These are phyloP conservation scores for Pneumocystis sp. DNA, from an alignment of 1,139 yeast species.

Conservation along the genomic window DNA sequence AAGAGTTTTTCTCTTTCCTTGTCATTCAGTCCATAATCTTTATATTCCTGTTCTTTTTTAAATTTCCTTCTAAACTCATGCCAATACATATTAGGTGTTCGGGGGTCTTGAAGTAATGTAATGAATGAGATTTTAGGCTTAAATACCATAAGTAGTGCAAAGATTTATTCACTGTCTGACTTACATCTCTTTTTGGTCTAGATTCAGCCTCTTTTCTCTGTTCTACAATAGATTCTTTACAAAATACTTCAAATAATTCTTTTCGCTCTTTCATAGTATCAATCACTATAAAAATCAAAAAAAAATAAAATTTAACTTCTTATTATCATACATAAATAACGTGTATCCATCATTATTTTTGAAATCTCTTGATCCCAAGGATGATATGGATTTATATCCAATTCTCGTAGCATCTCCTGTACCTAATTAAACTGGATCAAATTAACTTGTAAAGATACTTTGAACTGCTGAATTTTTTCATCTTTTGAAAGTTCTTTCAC, in stretches of 20 bases:
- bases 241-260: slow-evolving; percentile 32
- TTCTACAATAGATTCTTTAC: slow-evolving; percentile 18
- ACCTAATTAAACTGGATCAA: slow-evolving; percentile 15
- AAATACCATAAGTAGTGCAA: slow-evolving; percentile 4
- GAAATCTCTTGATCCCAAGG: slow-evolving; percentile 36
- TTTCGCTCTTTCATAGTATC: slow-evolving; percentile 27
- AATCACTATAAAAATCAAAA: slow-evolving; percentile 14
- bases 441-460: not conserved
- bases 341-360: slow-evolving; percentile 28
- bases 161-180: not conserved
- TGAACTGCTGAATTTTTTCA: slow-evolving; percentile 7
- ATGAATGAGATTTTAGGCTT: slow-evolving; percentile 22
- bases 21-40: slow-evolving; percentile 23
- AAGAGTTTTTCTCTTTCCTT: slow-evolving; percentile 29
- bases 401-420: slow-evolving; percentile 21
- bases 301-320: not conserved
- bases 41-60: slow-evolving; percentile 23
- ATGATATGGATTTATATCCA: slow-evolving; percentile 28
- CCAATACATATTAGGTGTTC: slow-evolving; percentile 25
- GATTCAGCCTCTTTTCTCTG: slow-evolving; percentile 10
- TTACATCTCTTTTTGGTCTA: slow-evolving; percentile 12
- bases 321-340: slow-evolving; percentile 21
- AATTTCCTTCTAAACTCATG: slow-evolving; percentile 34
- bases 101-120: slow-evolving; percentile 21
- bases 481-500: slow-evolving; percentile 12